These are phyloP conservation scores for Magnaporthiopsis poae DNA, from an alignment of 2,329 filamentous ascomycete species.

Conservation along the genomic window DNA sequence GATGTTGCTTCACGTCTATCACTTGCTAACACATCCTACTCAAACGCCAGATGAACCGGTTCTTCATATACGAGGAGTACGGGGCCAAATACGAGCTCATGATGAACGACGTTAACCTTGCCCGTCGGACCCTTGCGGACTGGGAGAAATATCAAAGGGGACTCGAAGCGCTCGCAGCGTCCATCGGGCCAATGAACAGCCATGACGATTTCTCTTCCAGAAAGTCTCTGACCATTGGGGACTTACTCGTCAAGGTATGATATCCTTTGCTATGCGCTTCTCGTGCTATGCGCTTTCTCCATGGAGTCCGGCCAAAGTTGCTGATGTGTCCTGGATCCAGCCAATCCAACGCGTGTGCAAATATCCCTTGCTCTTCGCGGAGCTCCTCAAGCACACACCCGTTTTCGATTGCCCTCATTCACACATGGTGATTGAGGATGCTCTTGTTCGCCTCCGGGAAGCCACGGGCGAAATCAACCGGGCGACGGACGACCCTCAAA, in stretches of 20 bases:
- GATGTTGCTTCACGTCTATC: no score
- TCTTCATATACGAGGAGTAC: slow-evolving; percentile 86
- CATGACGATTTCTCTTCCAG: slow-evolving; percentile 48
- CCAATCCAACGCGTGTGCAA: slow-evolving; percentile 87
- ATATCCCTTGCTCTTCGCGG: slow-evolving; percentile 78
- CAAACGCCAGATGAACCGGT: slow-evolving; percentile 57
- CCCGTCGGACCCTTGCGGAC: slow-evolving; percentile 57
- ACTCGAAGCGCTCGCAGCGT: slow-evolving; percentile 70
- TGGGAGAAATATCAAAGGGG: slow-evolving; percentile 78
- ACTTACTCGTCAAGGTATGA: slow-evolving; percentile 78
- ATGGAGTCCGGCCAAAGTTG: slow-evolving; percentile 7
- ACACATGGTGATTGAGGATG: slow-evolving; percentile 68
- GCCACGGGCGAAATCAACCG: slow-evolving; percentile 72
- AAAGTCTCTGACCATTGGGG: slow-evolving; percentile 72
- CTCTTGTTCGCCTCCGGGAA: slow-evolving; percentile 61
- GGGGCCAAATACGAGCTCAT: slow-evolving; percentile 81
- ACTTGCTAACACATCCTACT: background rate
- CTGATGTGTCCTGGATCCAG: slow-evolving; percentile 31
- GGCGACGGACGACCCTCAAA: slow-evolving; percentile 66
- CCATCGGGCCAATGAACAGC: slow-evolving; percentile 60
- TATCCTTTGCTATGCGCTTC: background rate
- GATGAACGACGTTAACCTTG: slow-evolving; percentile 62
- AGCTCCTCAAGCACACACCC: slow-evolving; percentile 73
- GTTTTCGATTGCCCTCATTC: slow-evolving; percentile 76
- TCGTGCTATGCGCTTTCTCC: background rate